Evolutionary conservation across 1,284 basidiomycete genomes (phyloP).

Genomic region (Trichosporon faecale): DNA sequence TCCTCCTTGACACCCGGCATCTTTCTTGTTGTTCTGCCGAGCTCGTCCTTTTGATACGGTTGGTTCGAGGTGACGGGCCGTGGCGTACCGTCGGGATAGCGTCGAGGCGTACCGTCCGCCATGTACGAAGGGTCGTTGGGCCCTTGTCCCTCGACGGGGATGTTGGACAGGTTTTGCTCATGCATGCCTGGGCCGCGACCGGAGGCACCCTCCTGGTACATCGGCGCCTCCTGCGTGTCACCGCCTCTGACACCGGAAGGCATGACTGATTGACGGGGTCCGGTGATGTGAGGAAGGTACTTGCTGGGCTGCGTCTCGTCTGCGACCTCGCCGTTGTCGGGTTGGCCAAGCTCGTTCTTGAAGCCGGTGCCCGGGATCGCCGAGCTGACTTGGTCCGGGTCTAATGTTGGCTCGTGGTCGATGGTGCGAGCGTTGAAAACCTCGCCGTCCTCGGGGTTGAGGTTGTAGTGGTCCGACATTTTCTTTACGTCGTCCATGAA

Average conservation of each 20-base stretch:
- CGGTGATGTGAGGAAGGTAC: neutral
- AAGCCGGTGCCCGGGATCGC: slow-evolving; percentile 17
- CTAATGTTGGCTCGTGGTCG: neutral
- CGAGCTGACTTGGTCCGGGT: slow-evolving; percentile 12
- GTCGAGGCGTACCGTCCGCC: slow-evolving; percentile 1
- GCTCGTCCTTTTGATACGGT: slow-evolving; percentile 29
- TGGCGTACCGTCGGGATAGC: neutral
- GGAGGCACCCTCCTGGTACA: slow-evolving; percentile 35
- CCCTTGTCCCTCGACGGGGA: slow-evolving; percentile 20
- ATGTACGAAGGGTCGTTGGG: neutral
- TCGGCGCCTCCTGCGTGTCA: neutral
- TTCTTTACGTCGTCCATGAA: slow-evolving; percentile 1
- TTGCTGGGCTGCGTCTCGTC: neutral
- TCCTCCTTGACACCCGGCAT: slow-evolving; percentile 40
- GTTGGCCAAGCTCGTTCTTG: slow-evolving; percentile 7
- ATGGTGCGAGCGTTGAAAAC: neutral
- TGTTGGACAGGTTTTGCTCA: slow-evolving; percentile 23
- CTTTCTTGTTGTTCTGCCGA: slow-evolving; percentile 27
- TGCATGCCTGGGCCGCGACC: slow-evolving; percentile 38
- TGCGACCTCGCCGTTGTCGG: neutral
- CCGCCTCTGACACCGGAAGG: slow-evolving; percentile 14
- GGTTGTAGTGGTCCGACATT: neutral
- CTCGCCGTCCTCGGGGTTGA: neutral
- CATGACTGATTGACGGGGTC: neutral
- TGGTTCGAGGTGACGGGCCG: neutral